Percentiles rank a stretch among this genome's conserved stretches.
Conservation (phyloP, 164 flowering plant genomes). For the Annona cherimola region DNA sequence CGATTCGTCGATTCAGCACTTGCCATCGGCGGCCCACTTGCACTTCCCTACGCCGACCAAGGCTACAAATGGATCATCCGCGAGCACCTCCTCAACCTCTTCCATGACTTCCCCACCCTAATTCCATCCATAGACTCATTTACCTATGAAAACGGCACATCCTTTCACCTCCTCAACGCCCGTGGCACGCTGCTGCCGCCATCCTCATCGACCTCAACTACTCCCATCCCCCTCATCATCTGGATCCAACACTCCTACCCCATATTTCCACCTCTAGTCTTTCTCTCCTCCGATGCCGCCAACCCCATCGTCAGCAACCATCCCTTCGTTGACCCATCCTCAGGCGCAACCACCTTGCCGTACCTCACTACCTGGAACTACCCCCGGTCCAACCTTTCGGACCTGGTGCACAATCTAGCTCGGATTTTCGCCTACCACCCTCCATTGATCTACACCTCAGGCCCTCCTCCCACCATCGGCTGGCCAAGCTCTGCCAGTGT, state of each 20-base stretch:
- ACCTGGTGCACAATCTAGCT: slow-evolving; percentile 32
- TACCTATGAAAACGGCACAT: slow-evolving; percentile 45
- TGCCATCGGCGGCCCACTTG: slow-evolving; percentile 19
- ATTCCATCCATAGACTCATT: slow-evolving; percentile 28
- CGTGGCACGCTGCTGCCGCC: slow-evolving; percentile 22
- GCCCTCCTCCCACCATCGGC: slow-evolving; percentile 28
- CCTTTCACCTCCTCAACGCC: slow-evolving; percentile 35
- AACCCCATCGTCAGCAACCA: slow-evolving; percentile 25
- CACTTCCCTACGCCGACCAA: slow-evolving; percentile 42
- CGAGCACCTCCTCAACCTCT: slow-evolving; percentile 36
- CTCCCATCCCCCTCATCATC: slow-evolving; percentile 32
- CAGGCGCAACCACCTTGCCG: slow-evolving; percentile 30
- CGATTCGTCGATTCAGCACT: slow-evolving; percentile 35
- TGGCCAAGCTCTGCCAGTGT: slow-evolving; percentile 12
- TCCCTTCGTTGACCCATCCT: slow-evolving; percentile 39
- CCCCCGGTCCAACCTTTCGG: slow-evolving; percentile 31
- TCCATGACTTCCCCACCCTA: slow-evolving; percentile 39
- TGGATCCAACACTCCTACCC: slow-evolving; percentile 66
- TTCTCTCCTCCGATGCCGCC: slow-evolving; percentile 14
- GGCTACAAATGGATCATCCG: slow-evolving; percentile 46
- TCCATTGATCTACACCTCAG: background rate
- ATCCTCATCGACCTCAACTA: slow-evolving; percentile 18
- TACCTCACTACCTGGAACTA: slow-evolving; percentile 39
- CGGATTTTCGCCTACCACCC: slow-evolving; percentile 27
- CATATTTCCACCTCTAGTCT: slow-evolving; percentile 35